phyloP scores from a whole-genome alignment of 805 yeast species.

The Saturnispora bothae region DNA sequence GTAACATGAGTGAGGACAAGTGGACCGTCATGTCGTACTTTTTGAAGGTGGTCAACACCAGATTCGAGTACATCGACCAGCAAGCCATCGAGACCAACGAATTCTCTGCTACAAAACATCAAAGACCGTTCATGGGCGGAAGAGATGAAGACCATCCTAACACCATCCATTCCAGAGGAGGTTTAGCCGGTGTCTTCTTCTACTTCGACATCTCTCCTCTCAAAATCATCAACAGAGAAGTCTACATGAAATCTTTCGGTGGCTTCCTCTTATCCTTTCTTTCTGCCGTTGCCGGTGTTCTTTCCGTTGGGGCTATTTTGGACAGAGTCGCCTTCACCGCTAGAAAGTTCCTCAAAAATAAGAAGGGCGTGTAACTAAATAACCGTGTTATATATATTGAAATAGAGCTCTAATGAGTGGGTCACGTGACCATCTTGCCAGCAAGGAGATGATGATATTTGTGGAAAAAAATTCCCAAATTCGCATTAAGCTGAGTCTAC shows the following conservation, averaged over 20 bases:
- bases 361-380: conserved; percentile 31
- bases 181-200: conserved; percentile 82
- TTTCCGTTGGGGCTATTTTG: conserved; percentile 82
- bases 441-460: no score
- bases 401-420: not conserved
- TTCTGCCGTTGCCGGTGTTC: conserved; percentile 85
- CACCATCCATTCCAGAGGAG: conserved; percentile 73
- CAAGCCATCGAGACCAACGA: conserved; percentile 67
- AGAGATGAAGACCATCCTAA: conserved; percentile 85
- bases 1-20: conserved; percentile 35
- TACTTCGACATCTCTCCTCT: conserved; percentile 87
- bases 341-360: conserved; percentile 59
- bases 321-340: conserved; percentile 89
- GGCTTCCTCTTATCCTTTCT: conserved; percentile 74
- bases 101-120: conserved; percentile 80
- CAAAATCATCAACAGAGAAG: conserved; percentile 80
- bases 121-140: conserved; percentile 79
- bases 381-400: not conserved
- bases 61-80: conserved; percentile 60
- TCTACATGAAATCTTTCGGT: conserved; percentile 64
- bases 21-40: conserved; percentile 64
- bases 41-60: conserved; percentile 81
- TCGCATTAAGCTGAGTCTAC: no score
- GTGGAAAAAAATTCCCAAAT: no score
- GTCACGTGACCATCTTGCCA: not conserved